phyloP scores from a whole-genome alignment of 2,329 filamentous ascomycete genomes.

The Paecilomyces sp. region DNA sequence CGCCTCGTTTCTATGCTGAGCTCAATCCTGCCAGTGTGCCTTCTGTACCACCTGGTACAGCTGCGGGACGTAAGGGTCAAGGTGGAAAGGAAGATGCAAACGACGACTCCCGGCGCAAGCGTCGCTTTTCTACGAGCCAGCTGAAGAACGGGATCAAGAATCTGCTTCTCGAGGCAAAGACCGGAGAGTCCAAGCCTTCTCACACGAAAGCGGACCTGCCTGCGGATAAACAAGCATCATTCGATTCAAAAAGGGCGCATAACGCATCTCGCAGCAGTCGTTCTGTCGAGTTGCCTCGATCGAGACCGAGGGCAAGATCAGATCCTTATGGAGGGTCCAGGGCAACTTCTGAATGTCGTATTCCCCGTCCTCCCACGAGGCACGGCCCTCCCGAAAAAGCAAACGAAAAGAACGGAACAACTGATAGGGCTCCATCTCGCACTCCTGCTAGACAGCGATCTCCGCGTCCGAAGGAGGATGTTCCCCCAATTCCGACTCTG shows the following conservation, averaged over 20 bases:
- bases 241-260: not conserved
- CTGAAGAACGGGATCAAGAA: not conserved
- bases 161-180: not conserved
- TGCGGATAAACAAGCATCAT: not conserved
- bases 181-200: not conserved
- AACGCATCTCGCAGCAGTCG: not conserved
- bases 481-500: not conserved
- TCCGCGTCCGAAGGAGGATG: not conserved
- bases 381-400: not conserved
- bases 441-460: not conserved
- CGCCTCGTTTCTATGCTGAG: conserved; percentile 5
- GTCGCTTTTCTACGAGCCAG: not conserved
- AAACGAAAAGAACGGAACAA: not conserved
- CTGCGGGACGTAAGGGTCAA: not conserved
- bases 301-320: not conserved
- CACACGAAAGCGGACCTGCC: not conserved
- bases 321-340: not conserved
- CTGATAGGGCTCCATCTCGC: not conserved
- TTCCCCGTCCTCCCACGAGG: not conserved
- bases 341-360: not conserved
- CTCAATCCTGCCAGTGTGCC: not conserved
- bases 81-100: not conserved
- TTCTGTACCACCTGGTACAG: not conserved
- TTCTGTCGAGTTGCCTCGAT: not conserved
- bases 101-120: not conserved